These are phyloP conservation scores for Bolboschoenoplectus hybrid DNA, from an alignment of 202 grass and related monocot genomes.

Conservation along the genomic window DNA sequence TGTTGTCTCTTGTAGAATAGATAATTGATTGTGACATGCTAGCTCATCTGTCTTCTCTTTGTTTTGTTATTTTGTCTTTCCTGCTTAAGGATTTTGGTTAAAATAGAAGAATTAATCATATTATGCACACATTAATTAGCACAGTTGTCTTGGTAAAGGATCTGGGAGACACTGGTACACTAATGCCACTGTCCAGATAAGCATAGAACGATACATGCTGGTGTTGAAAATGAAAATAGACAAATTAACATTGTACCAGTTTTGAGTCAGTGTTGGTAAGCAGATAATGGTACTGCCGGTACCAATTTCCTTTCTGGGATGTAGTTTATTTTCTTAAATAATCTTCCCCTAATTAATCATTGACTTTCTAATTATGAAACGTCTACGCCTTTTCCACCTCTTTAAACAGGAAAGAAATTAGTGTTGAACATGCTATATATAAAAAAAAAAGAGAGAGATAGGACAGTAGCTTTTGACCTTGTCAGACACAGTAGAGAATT, in stretches of 20 bases:
- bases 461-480: neutral
- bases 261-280: neutral
- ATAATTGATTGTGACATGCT: slow-evolving; percentile 30
- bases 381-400: neutral
- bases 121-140: neutral
- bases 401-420: neutral
- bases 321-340: too few species aligned
- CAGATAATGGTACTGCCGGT: neutral
- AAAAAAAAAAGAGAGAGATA: neutral
- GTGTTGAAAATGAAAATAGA: neutral
- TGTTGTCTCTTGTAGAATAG: slow-evolving; percentile 35
- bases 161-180: neutral
- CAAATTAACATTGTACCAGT: neutral
- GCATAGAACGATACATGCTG: neutral
- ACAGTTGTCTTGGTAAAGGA: slow-evolving; percentile 11
- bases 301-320: neutral
- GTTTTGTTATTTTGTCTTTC: neutral
- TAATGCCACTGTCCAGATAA: slow-evolving; percentile 14
- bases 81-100: neutral
- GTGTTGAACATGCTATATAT: neutral
- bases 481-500: neutral
- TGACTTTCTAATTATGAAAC: neutral
- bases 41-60: slow-evolving; percentile 2
- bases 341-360: neutral
- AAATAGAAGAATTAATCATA: slow-evolving; percentile 15